Percentiles rank a stretch among this genome's conserved stretches.
phyloP scores from a whole-genome alignment of 805 yeast genomes.

The Gaillardinia entomophila region DNA sequence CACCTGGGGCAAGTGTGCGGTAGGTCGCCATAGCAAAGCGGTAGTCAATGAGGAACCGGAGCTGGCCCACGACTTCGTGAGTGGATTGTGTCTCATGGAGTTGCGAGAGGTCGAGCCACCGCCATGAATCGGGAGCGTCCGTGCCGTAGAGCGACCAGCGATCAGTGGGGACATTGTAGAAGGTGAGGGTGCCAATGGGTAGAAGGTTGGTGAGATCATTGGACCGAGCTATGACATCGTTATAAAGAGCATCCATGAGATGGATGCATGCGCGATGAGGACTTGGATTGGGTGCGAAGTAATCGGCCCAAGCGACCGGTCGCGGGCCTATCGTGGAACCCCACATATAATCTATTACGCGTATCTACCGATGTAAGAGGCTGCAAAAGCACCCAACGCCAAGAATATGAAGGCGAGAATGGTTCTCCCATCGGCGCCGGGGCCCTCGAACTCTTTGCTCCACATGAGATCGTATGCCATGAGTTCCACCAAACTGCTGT shows the following conservation, averaged over 20 bases:
- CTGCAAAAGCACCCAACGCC: too few species aligned
- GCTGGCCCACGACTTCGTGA: slow-evolving; percentile 30
- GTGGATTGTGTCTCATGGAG: too few species aligned
- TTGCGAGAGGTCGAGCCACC: slow-evolving; percentile 49
- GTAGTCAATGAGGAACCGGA: slow-evolving; percentile 39
- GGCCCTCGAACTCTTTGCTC: neutral
- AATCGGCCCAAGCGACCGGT: too few species aligned
- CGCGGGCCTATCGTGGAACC: too few species aligned
- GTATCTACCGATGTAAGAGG: neutral
- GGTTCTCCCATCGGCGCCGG: neutral
- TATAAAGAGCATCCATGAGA: too few species aligned
- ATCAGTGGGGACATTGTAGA: slow-evolving; percentile 34
- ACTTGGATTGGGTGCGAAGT: too few species aligned
- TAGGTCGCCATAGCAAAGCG: slow-evolving; percentile 43
- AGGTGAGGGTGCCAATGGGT: slow-evolving; percentile 46
- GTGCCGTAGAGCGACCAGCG: slow-evolving; percentile 15
- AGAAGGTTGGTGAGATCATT: slow-evolving; percentile 34
- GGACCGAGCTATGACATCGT: slow-evolving; percentile 19
- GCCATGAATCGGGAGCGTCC: slow-evolving; percentile 37
- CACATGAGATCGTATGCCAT: slow-evolving; percentile 74
- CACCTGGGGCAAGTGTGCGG: too few species aligned
- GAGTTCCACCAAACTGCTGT: slow-evolving; percentile 72
- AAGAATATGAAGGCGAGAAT: neutral
- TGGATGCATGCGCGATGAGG: too few species aligned
- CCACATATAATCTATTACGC: neutral